These are phyloP conservation scores for Leccinum uliginosum DNA, from an alignment of 768 basidiomycete species.

Conservation along the genomic window DNA sequence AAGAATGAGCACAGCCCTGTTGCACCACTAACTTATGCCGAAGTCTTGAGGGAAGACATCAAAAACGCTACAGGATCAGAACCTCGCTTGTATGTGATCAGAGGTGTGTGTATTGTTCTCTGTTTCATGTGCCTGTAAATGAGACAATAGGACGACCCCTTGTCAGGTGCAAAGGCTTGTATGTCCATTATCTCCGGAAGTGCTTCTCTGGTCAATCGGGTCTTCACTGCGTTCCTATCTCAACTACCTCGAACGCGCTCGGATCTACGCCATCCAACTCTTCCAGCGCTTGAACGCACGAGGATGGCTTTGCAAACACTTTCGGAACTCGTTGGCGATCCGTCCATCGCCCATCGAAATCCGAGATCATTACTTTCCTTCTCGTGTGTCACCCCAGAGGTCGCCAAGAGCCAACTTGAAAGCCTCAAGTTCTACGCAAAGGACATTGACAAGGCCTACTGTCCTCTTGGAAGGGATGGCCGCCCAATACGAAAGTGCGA, in stretches of 20 bases:
- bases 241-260: conserved; percentile 49
- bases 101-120: conserved; percentile 39
- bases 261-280: conserved; percentile 38
- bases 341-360: conserved; percentile 45
- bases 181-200: conserved; percentile 52
- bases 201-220: conserved; percentile 61
- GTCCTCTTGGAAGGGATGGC: conserved; percentile 54
- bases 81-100: conserved; percentile 53
- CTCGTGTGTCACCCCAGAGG: conserved; percentile 52
- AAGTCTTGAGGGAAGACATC: conserved; percentile 47
- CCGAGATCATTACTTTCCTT: conserved; percentile 66
- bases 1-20: conserved; percentile 60
- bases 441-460: conserved; percentile 44
- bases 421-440: conserved; percentile 43
- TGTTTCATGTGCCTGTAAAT: neutral
- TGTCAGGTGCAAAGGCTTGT: conserved; percentile 49
- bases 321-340: conserved; percentile 45
- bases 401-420: conserved; percentile 49
- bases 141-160: neutral
- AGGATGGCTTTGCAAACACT: conserved; percentile 48
- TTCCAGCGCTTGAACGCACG: conserved; percentile 47
- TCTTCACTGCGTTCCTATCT: conserved; percentile 57
- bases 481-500: conserved; percentile 59
- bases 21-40: conserved; percentile 53
- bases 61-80: conserved; percentile 43